These are phyloP conservation scores for Termitomyces sp. DNA, from an alignment of 768 basidiomycete genomes.

Conservation along the genomic window DNA sequence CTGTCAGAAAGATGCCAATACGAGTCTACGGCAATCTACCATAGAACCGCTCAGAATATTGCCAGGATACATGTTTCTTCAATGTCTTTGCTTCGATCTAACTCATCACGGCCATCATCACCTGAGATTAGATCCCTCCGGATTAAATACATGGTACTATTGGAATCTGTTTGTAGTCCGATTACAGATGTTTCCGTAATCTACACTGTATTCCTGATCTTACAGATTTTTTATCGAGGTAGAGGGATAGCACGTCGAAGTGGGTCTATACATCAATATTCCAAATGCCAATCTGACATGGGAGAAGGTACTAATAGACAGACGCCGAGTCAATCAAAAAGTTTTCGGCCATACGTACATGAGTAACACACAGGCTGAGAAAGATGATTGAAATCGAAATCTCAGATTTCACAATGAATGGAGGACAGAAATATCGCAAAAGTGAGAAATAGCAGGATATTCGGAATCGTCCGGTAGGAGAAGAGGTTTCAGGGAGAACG, in stretches of 20 bases:
- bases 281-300: neutral
- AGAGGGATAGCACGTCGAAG: neutral
- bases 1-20: neutral
- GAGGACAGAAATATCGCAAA: neutral
- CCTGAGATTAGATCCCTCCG: neutral
- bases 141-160: neutral
- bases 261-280: neutral
- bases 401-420: neutral
- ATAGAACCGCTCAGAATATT: neutral
- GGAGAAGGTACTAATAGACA: neutral
- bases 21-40: neutral
- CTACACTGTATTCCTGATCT: neutral
- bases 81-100: neutral
- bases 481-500: neutral
- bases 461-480: neutral
- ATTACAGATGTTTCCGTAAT: neutral
- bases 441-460: neutral
- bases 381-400: neutral
- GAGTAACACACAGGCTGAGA: neutral
- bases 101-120: constrained; percentile 5
- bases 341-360: neutral
- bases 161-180: neutral
- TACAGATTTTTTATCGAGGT: neutral
- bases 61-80: neutral
- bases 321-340: neutral